phyloP scores from a whole-genome alignment of 352 stramenopile species.

The Globisporangium splendens region DNA sequence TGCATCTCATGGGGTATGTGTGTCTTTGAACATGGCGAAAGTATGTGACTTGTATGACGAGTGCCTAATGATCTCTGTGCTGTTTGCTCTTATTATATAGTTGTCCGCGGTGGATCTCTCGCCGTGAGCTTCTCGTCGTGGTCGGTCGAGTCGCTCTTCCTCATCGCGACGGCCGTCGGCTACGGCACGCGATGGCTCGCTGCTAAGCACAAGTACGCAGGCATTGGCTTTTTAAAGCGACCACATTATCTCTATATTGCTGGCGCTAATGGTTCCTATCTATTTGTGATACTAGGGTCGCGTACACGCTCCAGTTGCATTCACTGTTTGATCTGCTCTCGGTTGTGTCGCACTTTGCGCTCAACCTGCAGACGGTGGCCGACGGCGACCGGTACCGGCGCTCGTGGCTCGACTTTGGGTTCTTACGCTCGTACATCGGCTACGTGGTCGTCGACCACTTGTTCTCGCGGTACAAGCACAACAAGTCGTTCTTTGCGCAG shows the following conservation, averaged over 20 bases:
- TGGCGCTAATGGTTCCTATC: background rate
- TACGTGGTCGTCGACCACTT: constrained; percentile 78
- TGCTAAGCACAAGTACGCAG: constrained; percentile 76
- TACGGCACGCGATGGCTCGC: constrained; percentile 76
- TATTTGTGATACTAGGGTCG: constrained; percentile 32
- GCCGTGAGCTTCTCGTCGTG: constrained; percentile 74
- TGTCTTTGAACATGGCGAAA: no score
- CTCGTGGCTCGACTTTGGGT: constrained; percentile 87
- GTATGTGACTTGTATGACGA: background rate
- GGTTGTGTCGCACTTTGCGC: constrained; percentile 76
- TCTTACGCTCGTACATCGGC: constrained; percentile 80
- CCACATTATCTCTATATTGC: no score
- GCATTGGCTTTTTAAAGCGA: no score
- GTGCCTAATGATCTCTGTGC: background rate
- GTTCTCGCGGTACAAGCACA: constrained; percentile 51
- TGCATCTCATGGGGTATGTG: constrained; percentile 83
- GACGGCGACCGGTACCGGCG: constrained; percentile 43
- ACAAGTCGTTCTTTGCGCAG: constrained; percentile 81
- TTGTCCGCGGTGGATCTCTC: constrained; percentile 67
- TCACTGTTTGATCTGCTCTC: constrained; percentile 82
- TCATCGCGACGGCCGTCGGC: constrained; percentile 67
- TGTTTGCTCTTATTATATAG: constrained; percentile 22
- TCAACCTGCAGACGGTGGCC: constrained; percentile 70
- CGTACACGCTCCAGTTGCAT: constrained; percentile 56
- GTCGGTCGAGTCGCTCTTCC: constrained; percentile 73